Conservation (phyloP, 768 basidiomycete species). For the Pseudohyphozyma bogoriensis region DNA sequence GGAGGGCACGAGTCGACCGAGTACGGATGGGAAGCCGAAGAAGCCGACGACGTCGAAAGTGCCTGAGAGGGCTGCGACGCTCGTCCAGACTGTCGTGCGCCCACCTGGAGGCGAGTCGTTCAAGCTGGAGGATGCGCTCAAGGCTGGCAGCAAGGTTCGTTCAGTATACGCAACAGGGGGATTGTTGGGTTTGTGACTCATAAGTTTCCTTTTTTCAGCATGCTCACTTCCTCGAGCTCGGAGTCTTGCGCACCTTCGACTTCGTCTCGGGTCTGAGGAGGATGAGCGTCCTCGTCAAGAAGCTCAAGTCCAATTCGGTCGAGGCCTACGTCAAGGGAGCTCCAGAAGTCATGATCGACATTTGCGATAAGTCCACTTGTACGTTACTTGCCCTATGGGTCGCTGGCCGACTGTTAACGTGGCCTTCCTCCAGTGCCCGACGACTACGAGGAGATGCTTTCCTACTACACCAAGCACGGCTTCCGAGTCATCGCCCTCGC, state of each 20-base stretch:
- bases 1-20: conserved; percentile 42
- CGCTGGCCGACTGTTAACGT: background rate
- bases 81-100: conserved; percentile 92
- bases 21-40: conserved; percentile 33
- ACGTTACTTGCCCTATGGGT: conserved; percentile 35
- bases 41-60: conserved; percentile 28
- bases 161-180: background rate
- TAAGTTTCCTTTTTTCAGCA: conserved; percentile 51
- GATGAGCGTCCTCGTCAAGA: conserved; percentile 97
- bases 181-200: background rate
- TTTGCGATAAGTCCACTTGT: conserved; percentile 89
- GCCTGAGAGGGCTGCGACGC: conserved; percentile 58
- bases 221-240: conserved; percentile 91
- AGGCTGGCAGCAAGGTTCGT: conserved; percentile 60
- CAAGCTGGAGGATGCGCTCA: conserved; percentile 79
- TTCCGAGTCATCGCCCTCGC: conserved; percentile 97
- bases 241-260: conserved; percentile 91
- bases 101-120: conserved; percentile 90
- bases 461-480: conserved; percentile 92
- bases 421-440: conserved; percentile 63
- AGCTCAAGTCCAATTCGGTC: conserved; percentile 87
- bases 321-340: conserved; percentile 99
- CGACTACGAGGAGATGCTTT: conserved; percentile 90
- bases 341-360: conserved; percentile 92
- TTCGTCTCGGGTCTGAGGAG: conserved; percentile 85